Percentiles rank a stretch among this genome's conserved stretches.
These are phyloP conservation scores for Tilletia walkeri DNA, from an alignment of 1,284 basidiomycete species.

Conservation along the genomic window DNA sequence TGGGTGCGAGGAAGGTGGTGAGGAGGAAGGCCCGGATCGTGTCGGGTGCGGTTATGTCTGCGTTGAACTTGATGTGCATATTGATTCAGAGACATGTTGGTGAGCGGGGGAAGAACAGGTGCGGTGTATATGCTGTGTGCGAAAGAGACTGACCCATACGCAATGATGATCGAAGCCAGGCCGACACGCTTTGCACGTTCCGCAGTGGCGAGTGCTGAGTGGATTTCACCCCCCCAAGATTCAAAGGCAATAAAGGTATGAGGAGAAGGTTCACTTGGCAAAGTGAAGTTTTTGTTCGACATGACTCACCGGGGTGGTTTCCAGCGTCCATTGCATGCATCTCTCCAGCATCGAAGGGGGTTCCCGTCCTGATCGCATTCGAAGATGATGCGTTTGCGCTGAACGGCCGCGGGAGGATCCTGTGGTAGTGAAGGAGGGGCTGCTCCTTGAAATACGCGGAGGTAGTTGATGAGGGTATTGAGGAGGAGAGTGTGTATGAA, in stretches of 20 bases:
- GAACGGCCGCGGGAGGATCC: conserved; percentile 2
- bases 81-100: too few relatives aligned
- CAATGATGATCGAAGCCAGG: conserved; percentile 24
- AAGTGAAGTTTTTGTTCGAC: not conserved
- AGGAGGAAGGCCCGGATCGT: conserved; percentile 15
- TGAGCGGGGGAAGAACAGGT: too few relatives aligned
- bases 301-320: conserved; percentile 18
- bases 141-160: conserved; percentile 16
- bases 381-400: not conserved
- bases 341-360: conserved; percentile 18
- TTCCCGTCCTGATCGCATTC: conserved; percentile 17
- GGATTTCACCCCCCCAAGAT: too few relatives aligned
- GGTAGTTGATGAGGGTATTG: conserved; percentile 15
- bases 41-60: conserved; percentile 14
- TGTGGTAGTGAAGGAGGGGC: not conserved
- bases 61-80: conserved; percentile 18
- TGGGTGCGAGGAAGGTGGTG: conserved; percentile 11
- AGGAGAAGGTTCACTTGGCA: not conserved
- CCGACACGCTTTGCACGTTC: conserved; percentile 19
- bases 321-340: conserved; percentile 17
- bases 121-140: too few relatives aligned
- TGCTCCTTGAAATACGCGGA: conserved; percentile 10
- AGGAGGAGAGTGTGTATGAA: conserved; percentile 17
- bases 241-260: not conserved
- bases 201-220: conserved; percentile 21